These are phyloP conservation scores for Paecilomyces fulvus DNA, from an alignment of 2,329 filamentous ascomycete genomes.

Conservation along the genomic window DNA sequence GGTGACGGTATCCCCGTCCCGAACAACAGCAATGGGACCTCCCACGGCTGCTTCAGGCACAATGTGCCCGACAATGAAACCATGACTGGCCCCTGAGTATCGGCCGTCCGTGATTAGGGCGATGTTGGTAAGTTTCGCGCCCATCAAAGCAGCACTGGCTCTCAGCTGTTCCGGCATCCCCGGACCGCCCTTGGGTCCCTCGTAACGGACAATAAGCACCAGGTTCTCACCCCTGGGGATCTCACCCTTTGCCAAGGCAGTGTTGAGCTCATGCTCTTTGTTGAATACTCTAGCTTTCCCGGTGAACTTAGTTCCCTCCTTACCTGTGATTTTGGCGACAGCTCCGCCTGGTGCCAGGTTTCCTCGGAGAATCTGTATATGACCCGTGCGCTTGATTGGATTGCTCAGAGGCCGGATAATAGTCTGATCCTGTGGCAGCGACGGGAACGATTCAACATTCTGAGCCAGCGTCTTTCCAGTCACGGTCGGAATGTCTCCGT, in stretches of 20 bases:
- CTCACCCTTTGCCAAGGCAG: constrained; percentile 61
- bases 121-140: constrained; percentile 76
- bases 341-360: constrained; percentile 84
- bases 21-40: constrained; percentile 76
- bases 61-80: constrained; percentile 90
- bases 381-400: constrained; percentile 78
- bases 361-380: constrained; percentile 79
- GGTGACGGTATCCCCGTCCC: constrained; percentile 71
- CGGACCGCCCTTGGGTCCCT: constrained; percentile 85
- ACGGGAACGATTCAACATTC: constrained; percentile 70
- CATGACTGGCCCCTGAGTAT: constrained; percentile 81
- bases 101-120: constrained; percentile 88
- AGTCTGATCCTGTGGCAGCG: constrained; percentile 66
- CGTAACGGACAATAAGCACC: constrained; percentile 84
- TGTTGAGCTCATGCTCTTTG: constrained; percentile 71
- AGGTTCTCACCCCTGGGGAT: constrained; percentile 71
- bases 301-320: constrained; percentile 76
- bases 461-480: constrained; percentile 77
- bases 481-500: constrained; percentile 71
- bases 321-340: constrained; percentile 93
- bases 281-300: constrained; percentile 78
- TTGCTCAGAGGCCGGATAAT: constrained; percentile 75
- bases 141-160: constrained; percentile 84
- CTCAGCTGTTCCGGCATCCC: constrained; percentile 95
- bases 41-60: constrained; percentile 83